These are phyloP conservation scores for Nissolia schottii DNA, from an alignment of 306 rosid genomes.

Conservation along the genomic window DNA sequence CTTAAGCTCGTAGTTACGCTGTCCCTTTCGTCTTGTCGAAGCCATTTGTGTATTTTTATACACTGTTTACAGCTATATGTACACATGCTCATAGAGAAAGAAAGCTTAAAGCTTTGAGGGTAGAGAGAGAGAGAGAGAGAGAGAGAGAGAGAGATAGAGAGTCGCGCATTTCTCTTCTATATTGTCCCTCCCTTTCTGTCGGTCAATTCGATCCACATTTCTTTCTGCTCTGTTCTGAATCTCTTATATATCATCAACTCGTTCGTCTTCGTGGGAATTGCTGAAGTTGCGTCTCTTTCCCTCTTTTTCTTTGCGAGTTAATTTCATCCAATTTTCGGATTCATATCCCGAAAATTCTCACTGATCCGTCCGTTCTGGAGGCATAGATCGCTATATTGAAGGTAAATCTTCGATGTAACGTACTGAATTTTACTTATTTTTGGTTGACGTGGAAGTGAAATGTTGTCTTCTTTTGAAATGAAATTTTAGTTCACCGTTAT, in stretches of 20 bases:
- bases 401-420: slow-evolving; percentile 30
- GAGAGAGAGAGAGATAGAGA: background rate
- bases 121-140: slow-evolving; percentile 25
- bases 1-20: slow-evolving; percentile 30
- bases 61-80: slow-evolving; percentile 57
- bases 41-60: slow-evolving; percentile 31
- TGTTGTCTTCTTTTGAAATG: background rate
- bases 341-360: slow-evolving; percentile 7
- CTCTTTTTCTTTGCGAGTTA: slow-evolving; percentile 11
- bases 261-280: slow-evolving; percentile 1
- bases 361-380: slow-evolving; percentile 12
- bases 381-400: slow-evolving; percentile 22
- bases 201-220: slow-evolving; percentile 34
- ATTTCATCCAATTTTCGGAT: too few relatives aligned
- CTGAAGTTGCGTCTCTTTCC: background rate
- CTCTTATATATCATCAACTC: background rate
- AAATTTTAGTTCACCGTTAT: slow-evolving; percentile 15
- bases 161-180: background rate
- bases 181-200: slow-evolving; percentile 24
- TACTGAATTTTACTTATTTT: background rate
- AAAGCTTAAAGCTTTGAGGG: slow-evolving; percentile 2
- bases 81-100: background rate
- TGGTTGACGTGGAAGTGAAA: background rate
- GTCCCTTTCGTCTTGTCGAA: slow-evolving; percentile 57
- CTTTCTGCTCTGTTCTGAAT: slow-evolving; percentile 15